Evolutionary conservation across 345 rosid species (phyloP).

Genomic region (Hibiscus syriacus): DNA sequence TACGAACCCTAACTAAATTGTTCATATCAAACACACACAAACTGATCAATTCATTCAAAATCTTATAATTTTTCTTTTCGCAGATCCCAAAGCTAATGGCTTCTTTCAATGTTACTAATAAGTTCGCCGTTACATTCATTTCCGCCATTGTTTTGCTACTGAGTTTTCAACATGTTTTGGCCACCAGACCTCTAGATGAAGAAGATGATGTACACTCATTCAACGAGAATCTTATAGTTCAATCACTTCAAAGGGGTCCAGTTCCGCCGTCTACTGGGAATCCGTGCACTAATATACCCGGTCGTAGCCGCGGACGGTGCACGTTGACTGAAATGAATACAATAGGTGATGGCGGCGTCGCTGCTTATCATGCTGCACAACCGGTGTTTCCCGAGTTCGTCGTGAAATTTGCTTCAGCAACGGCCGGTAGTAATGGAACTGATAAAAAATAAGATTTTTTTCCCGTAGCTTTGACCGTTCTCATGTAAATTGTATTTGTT

Average conservation of each 20-base stretch:
- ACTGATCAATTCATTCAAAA: too few species aligned
- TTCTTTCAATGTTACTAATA: neutral
- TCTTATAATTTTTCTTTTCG: neutral
- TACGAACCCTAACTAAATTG: too few species aligned
- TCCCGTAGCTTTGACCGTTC: neutral
- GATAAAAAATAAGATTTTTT: neutral
- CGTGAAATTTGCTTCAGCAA: neutral
- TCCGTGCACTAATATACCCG: slow-evolving; percentile 34
- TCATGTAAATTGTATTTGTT: too few species aligned
- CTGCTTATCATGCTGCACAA: neutral
- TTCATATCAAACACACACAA: neutral
- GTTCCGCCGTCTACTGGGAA: slow-evolving; percentile 27
- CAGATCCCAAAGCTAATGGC: neutral
- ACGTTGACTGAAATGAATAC: slow-evolving; percentile 18
- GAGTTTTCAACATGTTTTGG: slow-evolving; percentile 11
- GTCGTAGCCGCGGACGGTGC: slow-evolving; percentile 21
- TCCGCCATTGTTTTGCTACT: neutral
- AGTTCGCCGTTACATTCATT: neutral
- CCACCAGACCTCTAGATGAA: slow-evolving; percentile 26
- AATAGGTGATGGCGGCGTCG: slow-evolving; percentile 1
- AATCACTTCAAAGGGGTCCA: slow-evolving; percentile 29
- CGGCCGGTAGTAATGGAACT: neutral
- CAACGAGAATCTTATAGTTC: slow-evolving; percentile 7
- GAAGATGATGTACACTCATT: neutral
- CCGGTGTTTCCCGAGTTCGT: slow-evolving; percentile 13